Conservation (phyloP, 2,329 filamentous ascomycete species). For the Fusarium devonianum region DNA sequence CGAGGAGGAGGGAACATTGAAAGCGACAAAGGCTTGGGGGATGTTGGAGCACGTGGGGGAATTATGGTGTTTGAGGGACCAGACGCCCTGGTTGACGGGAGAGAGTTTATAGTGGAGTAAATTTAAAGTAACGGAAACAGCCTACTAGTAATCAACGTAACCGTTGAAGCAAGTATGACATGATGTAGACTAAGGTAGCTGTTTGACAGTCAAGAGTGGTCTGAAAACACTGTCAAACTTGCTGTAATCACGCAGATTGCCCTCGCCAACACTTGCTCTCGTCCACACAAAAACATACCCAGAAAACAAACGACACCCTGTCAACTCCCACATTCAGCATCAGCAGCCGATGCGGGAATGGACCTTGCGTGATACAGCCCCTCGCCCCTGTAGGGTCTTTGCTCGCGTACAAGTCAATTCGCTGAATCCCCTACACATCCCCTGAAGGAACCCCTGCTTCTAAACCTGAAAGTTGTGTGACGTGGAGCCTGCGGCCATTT, state of each 20-base stretch:
- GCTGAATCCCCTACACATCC: constrained; percentile 9
- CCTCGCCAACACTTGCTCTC: background rate
- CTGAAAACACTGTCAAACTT: background rate
- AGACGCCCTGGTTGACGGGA: constrained; percentile 13
- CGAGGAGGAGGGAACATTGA: constrained; percentile 30
- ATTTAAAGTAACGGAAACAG: constrained; percentile 15
- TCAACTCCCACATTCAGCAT: constrained; percentile 3
- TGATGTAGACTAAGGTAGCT: background rate
- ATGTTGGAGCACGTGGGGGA: constrained; percentile 20
- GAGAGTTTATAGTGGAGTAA: constrained; percentile 29
- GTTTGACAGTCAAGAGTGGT: background rate
- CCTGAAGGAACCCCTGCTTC: constrained; percentile 3
- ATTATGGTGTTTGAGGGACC: constrained; percentile 12
- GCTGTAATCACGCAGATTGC: too few relatives aligned
- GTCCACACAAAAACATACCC: background rate
- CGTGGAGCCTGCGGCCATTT: constrained; percentile 5
- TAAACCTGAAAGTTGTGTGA: background rate
- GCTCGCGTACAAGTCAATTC: constrained; percentile 7
- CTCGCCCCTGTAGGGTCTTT: constrained; percentile 10
- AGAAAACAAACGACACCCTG: constrained; percentile 12
- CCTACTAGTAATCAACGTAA: too few relatives aligned
- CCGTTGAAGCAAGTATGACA: constrained; percentile 28
- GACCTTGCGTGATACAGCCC: constrained; percentile 13
- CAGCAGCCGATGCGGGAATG: constrained; percentile 16
- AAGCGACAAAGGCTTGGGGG: constrained; percentile 7